Conservation (phyloP, 78 protist genomes). For the Dictyostelium intermedium region DNA sequence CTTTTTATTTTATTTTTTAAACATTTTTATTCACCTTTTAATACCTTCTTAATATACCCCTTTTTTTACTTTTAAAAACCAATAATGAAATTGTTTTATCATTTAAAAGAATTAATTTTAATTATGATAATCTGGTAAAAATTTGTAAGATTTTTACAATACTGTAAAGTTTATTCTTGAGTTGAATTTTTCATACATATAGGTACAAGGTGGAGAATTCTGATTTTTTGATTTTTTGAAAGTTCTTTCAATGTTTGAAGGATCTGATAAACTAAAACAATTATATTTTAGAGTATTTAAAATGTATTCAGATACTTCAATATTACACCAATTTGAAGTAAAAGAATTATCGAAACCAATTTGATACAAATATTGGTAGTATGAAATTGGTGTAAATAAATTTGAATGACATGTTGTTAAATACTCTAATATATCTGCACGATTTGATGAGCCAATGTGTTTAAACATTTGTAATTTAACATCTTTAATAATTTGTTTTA, state of each 20-base stretch:
- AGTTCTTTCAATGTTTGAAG: neutral
- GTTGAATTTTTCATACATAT: neutral
- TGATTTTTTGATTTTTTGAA: neutral
- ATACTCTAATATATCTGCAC: neutral
- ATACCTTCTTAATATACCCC: too few species aligned
- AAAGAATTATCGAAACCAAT: neutral
- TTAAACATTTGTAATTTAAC: neutral
- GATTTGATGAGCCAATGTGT: neutral
- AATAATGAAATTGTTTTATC: too few species aligned
- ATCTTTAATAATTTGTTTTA: neutral
- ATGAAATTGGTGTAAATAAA: neutral
- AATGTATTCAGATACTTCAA: neutral
- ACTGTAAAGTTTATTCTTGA: neutral
- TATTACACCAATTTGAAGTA: neutral
- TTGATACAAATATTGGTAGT: neutral
- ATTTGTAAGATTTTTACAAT: too few species aligned
- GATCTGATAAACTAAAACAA: neutral
- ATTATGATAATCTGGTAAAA: too few species aligned
- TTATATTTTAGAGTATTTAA: neutral
- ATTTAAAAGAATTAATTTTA: too few species aligned
- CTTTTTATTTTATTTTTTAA: too few species aligned
- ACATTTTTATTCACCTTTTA: too few species aligned
- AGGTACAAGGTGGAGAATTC: neutral
- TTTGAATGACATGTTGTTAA: neutral
- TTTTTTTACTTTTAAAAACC: too few species aligned